phyloP scores from a whole-genome alignment of 495 filamentous ascomycete genomes.

The Podospora pseudocomata region DNA sequence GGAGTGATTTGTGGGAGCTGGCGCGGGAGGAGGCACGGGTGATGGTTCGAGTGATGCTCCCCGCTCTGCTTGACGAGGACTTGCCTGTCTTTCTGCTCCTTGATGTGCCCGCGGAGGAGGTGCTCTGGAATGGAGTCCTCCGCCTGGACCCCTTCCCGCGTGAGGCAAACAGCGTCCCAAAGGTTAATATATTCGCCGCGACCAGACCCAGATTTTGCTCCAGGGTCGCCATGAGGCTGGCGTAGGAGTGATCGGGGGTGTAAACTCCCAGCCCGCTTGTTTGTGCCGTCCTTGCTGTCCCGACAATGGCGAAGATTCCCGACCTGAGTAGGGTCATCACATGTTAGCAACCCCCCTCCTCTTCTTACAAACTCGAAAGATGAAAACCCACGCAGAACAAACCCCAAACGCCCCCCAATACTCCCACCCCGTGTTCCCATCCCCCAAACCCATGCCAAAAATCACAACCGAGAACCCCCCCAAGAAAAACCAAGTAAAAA shows the following conservation, averaged over 20 bases:
- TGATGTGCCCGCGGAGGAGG: background rate
- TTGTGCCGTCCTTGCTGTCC: conserved; percentile 33
- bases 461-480: conserved; percentile 23
- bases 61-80: background rate
- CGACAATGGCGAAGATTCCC: conserved; percentile 32
- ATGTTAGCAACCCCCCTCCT: background rate
- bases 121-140: background rate
- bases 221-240: conserved; percentile 35
- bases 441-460: background rate
- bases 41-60: background rate
- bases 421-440: conserved; percentile 30
- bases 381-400: conserved; percentile 28
- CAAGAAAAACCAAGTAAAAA: conserved; percentile 39
- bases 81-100: background rate
- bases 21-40: background rate
- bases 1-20: background rate
- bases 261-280: conserved; percentile 23
- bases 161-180: conserved; percentile 31
- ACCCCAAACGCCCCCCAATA: conserved; percentile 31
- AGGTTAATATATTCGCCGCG: conserved; percentile 34
- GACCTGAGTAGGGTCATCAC: conserved; percentile 18
- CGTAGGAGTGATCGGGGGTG: conserved; percentile 30
- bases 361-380: background rate
- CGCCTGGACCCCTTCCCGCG: conserved; percentile 5
- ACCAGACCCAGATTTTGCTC: conserved; percentile 39